Evolutionary conservation across 352 stramenopile genomes (phyloP).

Genomic region (Pythium aphanidermatum): DNA sequence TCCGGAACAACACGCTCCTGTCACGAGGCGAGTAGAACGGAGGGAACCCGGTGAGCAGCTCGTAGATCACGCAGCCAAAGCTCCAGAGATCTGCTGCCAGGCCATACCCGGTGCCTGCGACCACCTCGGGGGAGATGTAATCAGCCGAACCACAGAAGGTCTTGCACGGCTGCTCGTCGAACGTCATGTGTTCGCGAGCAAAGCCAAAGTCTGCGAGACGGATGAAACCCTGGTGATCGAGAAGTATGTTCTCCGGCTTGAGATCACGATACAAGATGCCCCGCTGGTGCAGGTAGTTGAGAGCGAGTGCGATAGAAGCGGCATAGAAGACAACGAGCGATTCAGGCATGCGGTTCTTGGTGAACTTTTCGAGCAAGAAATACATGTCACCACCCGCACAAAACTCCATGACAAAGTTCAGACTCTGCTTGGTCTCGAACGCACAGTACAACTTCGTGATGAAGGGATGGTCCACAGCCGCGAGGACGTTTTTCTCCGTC

Average conservation of each 20-base stretch:
- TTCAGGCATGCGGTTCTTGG: conserved; percentile 92
- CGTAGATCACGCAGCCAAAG: conserved; percentile 86
- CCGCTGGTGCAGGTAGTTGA: conserved; percentile 82
- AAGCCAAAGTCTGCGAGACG: conserved; percentile 83
- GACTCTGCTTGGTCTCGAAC: conserved; percentile 87
- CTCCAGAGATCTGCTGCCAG: conserved; percentile 80
- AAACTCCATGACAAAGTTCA: conserved; percentile 99
- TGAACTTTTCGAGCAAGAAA: conserved; percentile 87
- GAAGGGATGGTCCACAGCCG: conserved; percentile 95
- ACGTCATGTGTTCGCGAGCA: conserved; percentile 44
- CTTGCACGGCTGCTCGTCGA: conserved; percentile 54
- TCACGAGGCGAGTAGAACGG: conserved; percentile 91
- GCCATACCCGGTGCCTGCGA: conserved; percentile 68
- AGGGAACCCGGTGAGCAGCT: conserved; percentile 77
- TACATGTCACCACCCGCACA: conserved; percentile 96
- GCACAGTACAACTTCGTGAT: conserved; percentile 96
- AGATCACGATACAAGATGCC: conserved; percentile 87
- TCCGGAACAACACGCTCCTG: conserved; percentile 94
- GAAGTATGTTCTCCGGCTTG: conserved; percentile 89
- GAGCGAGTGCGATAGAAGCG: conserved; percentile 94
- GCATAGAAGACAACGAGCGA: conserved; percentile 94
- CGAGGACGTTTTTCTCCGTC: conserved; percentile 97
- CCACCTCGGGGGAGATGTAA: conserved; percentile 82
- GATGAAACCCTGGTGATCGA: conserved; percentile 88
- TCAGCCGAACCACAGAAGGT: conserved; percentile 82